These are phyloP conservation scores for Saussurea involucrata DNA, from an alignment of 129 eudicot genomes.

Conservation along the genomic window DNA sequence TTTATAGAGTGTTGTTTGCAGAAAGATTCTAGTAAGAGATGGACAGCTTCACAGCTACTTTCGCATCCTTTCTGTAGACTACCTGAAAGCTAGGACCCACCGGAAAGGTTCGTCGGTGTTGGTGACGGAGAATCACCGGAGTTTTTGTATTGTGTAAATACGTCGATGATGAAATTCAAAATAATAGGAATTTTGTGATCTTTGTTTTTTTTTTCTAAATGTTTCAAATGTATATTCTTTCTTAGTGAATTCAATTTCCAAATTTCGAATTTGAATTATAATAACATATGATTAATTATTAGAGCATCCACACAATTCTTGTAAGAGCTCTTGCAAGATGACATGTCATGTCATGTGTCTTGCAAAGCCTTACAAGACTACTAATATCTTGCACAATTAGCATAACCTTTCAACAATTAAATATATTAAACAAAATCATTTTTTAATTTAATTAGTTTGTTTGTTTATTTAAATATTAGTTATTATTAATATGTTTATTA, in stretches of 20 bases:
- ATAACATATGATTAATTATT: not conserved
- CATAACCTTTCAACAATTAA: no score
- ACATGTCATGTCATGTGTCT: no score
- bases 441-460: no score
- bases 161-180: not conserved
- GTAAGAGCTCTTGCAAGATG: no score
- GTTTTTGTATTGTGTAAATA: slow-evolving; percentile 4
- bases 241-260: not conserved
- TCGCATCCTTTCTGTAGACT: slow-evolving; percentile 56
- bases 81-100: not conserved
- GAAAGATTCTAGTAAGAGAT: slow-evolving; percentile 68
- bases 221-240: slow-evolving; percentile 4
- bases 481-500: no score
- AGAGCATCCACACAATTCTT: no score
- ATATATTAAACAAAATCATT: no score
- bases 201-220: not conserved
- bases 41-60: slow-evolving; percentile 58
- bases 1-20: slow-evolving; percentile 76
- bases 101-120: not conserved
- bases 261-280: not conserved
- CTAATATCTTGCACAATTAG: no score
- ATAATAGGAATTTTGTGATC: slow-evolving; percentile 3
- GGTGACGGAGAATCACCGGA: slow-evolving; percentile 5
- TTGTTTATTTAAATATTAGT: no score
- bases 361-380: no score